Evolutionary conservation across 441 rosid species (phyloP).

Genomic region (Aquilaria agallochum): DNA sequence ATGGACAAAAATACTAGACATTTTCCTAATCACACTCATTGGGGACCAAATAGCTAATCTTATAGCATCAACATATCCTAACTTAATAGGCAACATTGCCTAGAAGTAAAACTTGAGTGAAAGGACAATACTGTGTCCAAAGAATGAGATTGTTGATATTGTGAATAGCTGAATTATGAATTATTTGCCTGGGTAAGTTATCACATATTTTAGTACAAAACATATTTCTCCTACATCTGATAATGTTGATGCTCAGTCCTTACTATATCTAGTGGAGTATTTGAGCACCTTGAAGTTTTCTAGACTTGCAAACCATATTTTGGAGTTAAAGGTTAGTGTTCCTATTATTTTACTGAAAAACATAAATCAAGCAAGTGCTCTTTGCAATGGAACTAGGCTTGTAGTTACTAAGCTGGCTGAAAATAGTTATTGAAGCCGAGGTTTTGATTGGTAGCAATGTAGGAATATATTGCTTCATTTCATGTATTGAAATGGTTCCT

Average conservation of each 20-base stretch:
- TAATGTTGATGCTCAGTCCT: background rate
- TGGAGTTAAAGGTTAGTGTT: background rate
- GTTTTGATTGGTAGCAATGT: background rate
- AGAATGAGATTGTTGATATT: background rate
- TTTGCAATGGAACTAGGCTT: slow-evolving; percentile 14
- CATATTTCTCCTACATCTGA: background rate
- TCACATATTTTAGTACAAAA: background rate
- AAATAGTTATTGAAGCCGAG: background rate
- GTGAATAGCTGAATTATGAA: background rate
- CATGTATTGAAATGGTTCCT: background rate
- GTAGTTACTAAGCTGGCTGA: background rate
- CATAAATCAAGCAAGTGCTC: background rate
- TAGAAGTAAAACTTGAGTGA: background rate
- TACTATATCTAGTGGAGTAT: background rate
- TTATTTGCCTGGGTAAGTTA: background rate
- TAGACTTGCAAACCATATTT: slow-evolving; percentile 1
- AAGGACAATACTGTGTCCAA: background rate
- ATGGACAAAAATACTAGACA: background rate
- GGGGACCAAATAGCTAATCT: background rate
- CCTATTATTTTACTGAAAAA: slow-evolving; percentile 13
- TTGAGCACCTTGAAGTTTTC: background rate
- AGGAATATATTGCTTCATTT: slow-evolving; percentile 2
- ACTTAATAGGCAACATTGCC: background rate
- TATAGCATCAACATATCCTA: background rate
- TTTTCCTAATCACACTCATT: background rate